Evolutionary conservation across 2,329 filamentous ascomycete genomes (phyloP).

Genomic region (Botryotinia narcissicola): DNA sequence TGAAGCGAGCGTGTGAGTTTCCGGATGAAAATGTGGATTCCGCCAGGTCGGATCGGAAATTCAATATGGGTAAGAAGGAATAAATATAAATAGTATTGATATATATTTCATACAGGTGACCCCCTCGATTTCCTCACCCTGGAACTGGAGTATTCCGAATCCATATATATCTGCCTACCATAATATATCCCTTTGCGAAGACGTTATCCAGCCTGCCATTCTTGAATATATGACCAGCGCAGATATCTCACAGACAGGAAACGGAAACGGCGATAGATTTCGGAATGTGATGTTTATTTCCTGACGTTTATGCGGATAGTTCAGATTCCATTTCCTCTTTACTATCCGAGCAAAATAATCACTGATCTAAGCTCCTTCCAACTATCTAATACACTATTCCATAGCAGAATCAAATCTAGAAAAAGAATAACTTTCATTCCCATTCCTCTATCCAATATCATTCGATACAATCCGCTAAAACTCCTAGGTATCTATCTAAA

Average conservation of each 20-base stretch:
- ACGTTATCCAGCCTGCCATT: neutral
- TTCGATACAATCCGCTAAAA: neutral
- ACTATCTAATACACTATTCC: neutral
- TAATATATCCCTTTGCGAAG: neutral
- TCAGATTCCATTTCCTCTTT: neutral
- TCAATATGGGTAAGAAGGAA: no score
- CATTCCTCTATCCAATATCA: neutral
- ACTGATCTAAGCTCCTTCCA: neutral
- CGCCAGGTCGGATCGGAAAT: no score
- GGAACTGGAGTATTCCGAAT: no score
- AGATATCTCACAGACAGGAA: neutral
- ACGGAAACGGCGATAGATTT: no score
- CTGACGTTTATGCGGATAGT: neutral
- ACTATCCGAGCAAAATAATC: neutral
- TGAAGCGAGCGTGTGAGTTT: neutral
- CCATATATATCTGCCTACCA: no score
- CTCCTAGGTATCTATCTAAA: constrained; percentile 15
- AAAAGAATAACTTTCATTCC: neutral
- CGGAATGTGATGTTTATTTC: neutral
- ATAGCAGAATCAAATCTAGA: neutral
- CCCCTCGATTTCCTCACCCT: no score
- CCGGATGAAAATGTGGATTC: constrained; percentile 6
- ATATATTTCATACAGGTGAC: no score
- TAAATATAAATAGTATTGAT: no score
- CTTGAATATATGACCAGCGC: neutral